Base-by-base conservation (phyloP, 1,284 basidiomycete species). In the Rhodotorula sp. region DNA sequence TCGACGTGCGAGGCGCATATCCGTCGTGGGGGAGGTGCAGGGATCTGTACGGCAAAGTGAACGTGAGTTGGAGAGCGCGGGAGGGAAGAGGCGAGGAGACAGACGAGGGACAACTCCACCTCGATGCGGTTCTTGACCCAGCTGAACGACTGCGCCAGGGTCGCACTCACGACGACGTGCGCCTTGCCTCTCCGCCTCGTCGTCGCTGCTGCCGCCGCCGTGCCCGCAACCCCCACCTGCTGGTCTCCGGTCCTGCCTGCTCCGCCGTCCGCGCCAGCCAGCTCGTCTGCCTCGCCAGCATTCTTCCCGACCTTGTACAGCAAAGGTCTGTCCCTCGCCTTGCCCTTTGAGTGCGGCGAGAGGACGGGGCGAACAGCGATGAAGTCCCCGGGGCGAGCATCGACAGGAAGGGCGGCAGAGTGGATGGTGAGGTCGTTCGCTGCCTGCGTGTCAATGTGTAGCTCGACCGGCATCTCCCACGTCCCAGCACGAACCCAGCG, bases 1-100 rank as follows among this genome's bases (percentile, higher is more conserved):
- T 96, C 94, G 62, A 95, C 84, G 78, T 89, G 90, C 72, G 93
- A 89, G 2, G 90, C 90, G 37, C 62, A 63, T 4, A 72, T 10
- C 8, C 60, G 28, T 4, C 53, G 40, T 4, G 73, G 73, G 10
- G 70, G 70, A 2, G 72, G 72, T 1, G 69, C 57, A 5, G 65
- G 30, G 46, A 74, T 57, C 72, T 74, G 66, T 10, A 24, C 24
- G n/a, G 22, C 30, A 22, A n/a, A 24, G 24, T 16, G 11, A 26
- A 9, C 13, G 30, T 31, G 37, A 26, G 52, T 24, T 28, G 40
- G 8, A 18, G 18, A 5, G 40, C 2, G 20, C 7, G 15, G 0
- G 10, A 9, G 22, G 50, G 48, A 18, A 24, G 26, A 37, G 26
- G 20, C 20, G 13, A 22, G 1, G 6, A 22, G 20, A 56, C 68